Evolutionary conservation across 2,329 filamentous ascomycete genomes (phyloP), one percentile per base, ranked within the genome.

Genomic region (Tolypocladium ovalisporum): DNA sequence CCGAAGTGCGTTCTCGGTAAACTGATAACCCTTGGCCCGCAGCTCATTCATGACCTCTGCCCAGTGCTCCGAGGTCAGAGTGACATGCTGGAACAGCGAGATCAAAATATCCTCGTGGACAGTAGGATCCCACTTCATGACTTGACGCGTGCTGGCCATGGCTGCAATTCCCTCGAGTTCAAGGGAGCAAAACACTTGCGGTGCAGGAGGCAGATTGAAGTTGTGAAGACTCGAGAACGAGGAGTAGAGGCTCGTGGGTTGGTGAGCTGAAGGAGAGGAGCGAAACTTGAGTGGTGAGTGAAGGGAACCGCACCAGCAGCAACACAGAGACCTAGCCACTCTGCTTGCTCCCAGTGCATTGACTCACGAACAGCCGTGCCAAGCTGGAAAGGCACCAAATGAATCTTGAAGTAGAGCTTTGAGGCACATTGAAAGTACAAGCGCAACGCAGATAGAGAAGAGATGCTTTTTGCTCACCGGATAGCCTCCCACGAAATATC

Each of bases 41-140:
- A 79, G 65, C 5, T 75, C 64, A 0, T 63, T 63, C 63, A 76
- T 68, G 8, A 78, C 65, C n/a, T 70, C 66, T 27, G 63, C 49
- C 62, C 70, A 73, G 13, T 74, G 68, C 1, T 63, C 63, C 0
- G 60, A 42, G 2, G 60, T 65, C 2, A 74, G 69, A 40, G 68
- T 71, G 56, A 74, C 61, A 8, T 71, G 65, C 32, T 71, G 67
- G n/a, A 75, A 64, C 29, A 79, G 58, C 34, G 70, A 71, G 8
- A 73, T 57, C 39, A 81, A 68, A 47, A 80, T 73, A 44, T 76
- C 75, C 58, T 75, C 66, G 52, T 80, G 76, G 22, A 73, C 69
- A 10, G 68, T 66, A 6, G 70, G 63, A 34, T 71, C 71, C 77
- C 77, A 81, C 37, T 66, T 70, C 62, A 71, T 73, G 19, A 63